Evolutionary conservation across 78 protist species (phyloP).

Genomic region (Cavenderia fasciculata): DNA sequence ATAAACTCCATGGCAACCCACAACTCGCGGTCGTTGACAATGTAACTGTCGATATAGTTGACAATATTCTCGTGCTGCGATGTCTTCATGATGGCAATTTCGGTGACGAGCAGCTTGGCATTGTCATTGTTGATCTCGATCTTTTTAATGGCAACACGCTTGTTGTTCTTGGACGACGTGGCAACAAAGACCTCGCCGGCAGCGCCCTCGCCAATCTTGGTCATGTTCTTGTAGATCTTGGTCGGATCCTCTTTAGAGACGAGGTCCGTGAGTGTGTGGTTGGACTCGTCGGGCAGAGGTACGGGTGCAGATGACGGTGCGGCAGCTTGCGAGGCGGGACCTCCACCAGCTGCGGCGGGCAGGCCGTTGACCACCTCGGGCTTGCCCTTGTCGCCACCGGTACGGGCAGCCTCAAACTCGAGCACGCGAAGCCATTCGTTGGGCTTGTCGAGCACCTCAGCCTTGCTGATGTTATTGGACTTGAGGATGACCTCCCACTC

Average conservation of each 20-base stretch:
- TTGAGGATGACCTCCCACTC: conserved; percentile 85
- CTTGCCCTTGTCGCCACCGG: conserved; percentile 5
- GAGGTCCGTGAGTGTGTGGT: conserved; percentile 55
- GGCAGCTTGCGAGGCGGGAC: neutral
- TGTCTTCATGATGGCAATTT: conserved; percentile 83
- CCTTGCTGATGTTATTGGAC: conserved; percentile 56
- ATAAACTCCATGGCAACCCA: conserved; percentile 97
- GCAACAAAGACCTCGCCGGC: conserved; percentile 89
- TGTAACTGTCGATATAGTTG: conserved; percentile 73
- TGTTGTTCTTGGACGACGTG: conserved; percentile 65
- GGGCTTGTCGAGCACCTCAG: conserved; percentile 77
- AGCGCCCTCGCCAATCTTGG: conserved; percentile 88
- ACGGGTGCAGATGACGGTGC: too few relatives aligned
- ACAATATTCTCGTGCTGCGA: conserved; percentile 82
- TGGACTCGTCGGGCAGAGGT: conserved; percentile 74
- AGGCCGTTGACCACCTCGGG: too few relatives aligned
- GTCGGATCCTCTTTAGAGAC: conserved; percentile 74
- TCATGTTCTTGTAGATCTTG: conserved; percentile 64
- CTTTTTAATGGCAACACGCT: conserved; percentile 85
- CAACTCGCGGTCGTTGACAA: conserved; percentile 77
- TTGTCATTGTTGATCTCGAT: conserved; percentile 82
- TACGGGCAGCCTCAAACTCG: conserved; percentile 74
- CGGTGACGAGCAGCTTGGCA: conserved; percentile 78
- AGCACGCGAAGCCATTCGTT: conserved; percentile 73
- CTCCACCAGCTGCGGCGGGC: neutral